Percentiles rank a stretch among this genome's conserved stretches.
Conservation (phyloP, 2,329 filamentous ascomycete species). For the Nigrospora oryzae region DNA sequence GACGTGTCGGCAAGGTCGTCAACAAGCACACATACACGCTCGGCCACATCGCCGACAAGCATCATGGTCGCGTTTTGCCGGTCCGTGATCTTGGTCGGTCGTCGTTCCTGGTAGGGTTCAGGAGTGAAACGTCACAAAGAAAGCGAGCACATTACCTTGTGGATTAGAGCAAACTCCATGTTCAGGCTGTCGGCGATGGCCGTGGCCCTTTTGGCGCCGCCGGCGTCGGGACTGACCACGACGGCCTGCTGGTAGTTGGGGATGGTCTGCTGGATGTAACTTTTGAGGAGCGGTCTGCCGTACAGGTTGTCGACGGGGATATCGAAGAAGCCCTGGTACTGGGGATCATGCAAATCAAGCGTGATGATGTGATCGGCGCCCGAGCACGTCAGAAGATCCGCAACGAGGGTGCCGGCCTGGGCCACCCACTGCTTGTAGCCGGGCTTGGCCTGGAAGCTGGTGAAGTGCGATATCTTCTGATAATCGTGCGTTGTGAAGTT, state of each 20-base stretch:
- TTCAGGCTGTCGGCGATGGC: conserved; percentile 89
- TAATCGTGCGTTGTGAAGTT: conserved; percentile 58
- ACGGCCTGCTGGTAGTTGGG: conserved; percentile 79
- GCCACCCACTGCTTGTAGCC: conserved; percentile 99
- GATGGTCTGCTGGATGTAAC: conserved; percentile 71
- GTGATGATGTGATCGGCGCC: conserved; percentile 96
- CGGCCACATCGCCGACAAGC: conserved; percentile 79
- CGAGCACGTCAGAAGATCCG: conserved; percentile 88
- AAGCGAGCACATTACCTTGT: conserved; percentile 62
- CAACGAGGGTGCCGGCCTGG: conserved; percentile 89
- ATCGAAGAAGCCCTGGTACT: conserved; percentile 98
- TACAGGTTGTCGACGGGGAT: conserved; percentile 98
- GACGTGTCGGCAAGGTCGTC: conserved; percentile 94
- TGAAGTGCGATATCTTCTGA: conserved; percentile 47
- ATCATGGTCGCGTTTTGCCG: conserved; percentile 93
- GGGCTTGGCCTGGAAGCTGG: conserved; percentile 68
- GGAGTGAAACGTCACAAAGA: conserved; percentile 21
- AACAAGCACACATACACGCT: conserved; percentile 78
- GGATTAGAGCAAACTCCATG: conserved; percentile 94
- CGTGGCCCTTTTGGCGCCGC: conserved; percentile 91
- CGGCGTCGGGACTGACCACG: conserved; percentile 92
- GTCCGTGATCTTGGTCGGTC: conserved; percentile 79
- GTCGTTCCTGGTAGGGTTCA: conserved; percentile 59
- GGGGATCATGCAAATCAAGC: conserved; percentile 92
- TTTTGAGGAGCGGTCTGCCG: conserved; percentile 65